A percentile compares a stretch with the other conserved stretches of the same genome.
Conservation (phyloP, 2,329 filamentous ascomycete species). For the Trichoderma semiorbis region DNA sequence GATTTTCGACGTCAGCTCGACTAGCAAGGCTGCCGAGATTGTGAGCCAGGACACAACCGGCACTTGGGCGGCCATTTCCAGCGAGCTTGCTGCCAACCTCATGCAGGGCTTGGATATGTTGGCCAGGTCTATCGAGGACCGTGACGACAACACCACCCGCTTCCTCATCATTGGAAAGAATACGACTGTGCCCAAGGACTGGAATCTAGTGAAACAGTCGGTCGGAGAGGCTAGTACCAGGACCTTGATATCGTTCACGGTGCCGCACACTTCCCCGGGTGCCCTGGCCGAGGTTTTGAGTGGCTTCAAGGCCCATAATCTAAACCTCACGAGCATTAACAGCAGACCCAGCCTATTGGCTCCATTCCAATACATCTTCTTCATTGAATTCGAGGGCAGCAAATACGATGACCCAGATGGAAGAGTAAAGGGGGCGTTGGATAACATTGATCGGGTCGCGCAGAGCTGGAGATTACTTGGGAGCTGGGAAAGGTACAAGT, state of each 20-base stretch:
- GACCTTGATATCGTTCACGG: constrained; percentile 77
- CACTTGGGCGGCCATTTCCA: constrained; percentile 73
- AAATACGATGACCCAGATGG: constrained; percentile 47
- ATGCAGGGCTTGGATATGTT: constrained; percentile 68
- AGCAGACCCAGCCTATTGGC: constrained; percentile 71
- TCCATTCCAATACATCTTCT: constrained; percentile 91
- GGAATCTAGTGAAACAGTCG: constrained; percentile 27
- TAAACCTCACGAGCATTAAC: constrained; percentile 90
- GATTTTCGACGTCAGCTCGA: constrained; percentile 78
- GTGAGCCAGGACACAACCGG: constrained; percentile 58
- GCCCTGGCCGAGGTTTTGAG: constrained; percentile 76
- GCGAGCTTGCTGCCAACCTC: constrained; percentile 65
- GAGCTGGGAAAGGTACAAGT: constrained; percentile 54
- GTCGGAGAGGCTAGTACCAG: constrained; percentile 48
- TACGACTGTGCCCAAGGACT: constrained; percentile 26
- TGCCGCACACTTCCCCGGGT: constrained; percentile 74
- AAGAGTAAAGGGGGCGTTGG: constrained; percentile 58
- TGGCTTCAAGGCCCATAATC: constrained; percentile 67
- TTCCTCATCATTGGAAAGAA: constrained; percentile 64
- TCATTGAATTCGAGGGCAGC: constrained; percentile 80
- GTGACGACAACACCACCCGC: constrained; percentile 71
- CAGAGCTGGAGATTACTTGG: constrained; percentile 65
- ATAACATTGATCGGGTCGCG: constrained; percentile 55
- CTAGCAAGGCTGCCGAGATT: constrained; percentile 78
- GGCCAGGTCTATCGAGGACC: constrained; percentile 67